A percentile compares a stretch with the other conserved stretches of the same genome.
Evolutionary conservation across 768 basidiomycete species (phyloP).

Genomic region (Mycena galericulata): DNA sequence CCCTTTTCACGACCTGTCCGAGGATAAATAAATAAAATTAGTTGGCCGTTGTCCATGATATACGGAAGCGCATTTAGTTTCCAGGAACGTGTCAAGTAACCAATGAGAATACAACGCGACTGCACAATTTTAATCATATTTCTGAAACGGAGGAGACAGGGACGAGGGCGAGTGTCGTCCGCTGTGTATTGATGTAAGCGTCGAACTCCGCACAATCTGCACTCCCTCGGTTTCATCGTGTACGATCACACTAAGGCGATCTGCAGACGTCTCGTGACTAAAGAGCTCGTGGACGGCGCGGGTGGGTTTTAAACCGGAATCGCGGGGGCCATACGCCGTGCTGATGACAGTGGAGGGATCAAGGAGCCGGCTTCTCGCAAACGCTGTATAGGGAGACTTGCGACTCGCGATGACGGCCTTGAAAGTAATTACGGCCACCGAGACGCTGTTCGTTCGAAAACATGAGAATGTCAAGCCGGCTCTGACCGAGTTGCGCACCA

Average conservation of each 20-base stretch:
- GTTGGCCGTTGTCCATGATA: too few species aligned
- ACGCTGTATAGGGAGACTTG: neutral
- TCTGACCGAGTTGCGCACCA: neutral
- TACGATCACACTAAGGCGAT: neutral
- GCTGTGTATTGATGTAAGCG: too few species aligned
- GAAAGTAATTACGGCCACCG: neutral
- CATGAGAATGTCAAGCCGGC: neutral
- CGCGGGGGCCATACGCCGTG: slow-evolving; percentile 13
- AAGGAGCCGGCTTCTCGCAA: slow-evolving; percentile 5
- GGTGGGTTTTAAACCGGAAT: neutral
- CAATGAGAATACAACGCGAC: too few species aligned
- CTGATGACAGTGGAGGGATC: slow-evolving; percentile 15
- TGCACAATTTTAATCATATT: too few species aligned
- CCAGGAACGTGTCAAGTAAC: too few species aligned
- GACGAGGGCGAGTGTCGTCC: too few species aligned
- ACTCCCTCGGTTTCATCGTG: neutral
- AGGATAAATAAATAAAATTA: too few species aligned
- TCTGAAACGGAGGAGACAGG: too few species aligned
- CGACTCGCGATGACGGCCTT: neutral
- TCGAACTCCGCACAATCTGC: neutral
- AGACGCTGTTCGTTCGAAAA: neutral
- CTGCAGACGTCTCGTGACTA: slow-evolving; percentile 4
- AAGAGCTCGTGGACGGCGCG: neutral
- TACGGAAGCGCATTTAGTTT: too few species aligned
- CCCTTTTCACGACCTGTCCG: too few species aligned